These are phyloP conservation scores for Paramyrothecium roridum DNA, from an alignment of 2,329 filamentous ascomycete species.

Conservation along the genomic window DNA sequence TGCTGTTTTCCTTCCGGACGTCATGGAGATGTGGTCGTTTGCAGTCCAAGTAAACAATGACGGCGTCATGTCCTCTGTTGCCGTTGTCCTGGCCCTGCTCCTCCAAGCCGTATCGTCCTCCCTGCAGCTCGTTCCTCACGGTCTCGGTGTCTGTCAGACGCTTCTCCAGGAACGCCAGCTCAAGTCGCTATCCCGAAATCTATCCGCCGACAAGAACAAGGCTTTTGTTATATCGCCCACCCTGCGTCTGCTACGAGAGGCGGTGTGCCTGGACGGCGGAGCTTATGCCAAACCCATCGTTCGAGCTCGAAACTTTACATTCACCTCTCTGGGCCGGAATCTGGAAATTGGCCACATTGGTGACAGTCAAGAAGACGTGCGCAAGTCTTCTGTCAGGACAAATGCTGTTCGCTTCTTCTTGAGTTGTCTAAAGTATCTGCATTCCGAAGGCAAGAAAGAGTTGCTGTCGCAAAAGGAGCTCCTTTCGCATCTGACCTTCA, in stretches of 20 bases:
- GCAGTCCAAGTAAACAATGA: conserved; percentile 79
- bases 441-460: conserved; percentile 74
- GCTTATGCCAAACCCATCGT: conserved; percentile 75
- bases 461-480: conserved; percentile 78
- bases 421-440: conserved; percentile 74
- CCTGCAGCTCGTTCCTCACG: conserved; percentile 71
- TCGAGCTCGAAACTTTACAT: conserved; percentile 71
- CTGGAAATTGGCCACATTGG: conserved; percentile 65
- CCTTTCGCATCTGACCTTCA: conserved; percentile 75
- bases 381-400: conserved; percentile 75
- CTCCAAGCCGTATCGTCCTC: conserved; percentile 73
- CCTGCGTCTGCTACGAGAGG: conserved; percentile 78
- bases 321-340: conserved; percentile 77
- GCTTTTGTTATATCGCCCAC: conserved; percentile 88
- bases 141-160: conserved; percentile 75
- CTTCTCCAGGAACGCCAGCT: conserved; percentile 78
- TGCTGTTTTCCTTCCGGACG: conserved; percentile 67
- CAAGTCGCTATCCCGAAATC: conserved; percentile 73
- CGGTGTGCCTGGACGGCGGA: conserved; percentile 84
- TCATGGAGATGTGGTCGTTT: conserved; percentile 87
- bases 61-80: conserved; percentile 73
- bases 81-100: conserved; percentile 77
- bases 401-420: conserved; percentile 81
- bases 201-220: conserved; percentile 78
- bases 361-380: conserved; percentile 56